A percentile compares a stretch with the other conserved stretches of the same genome.
phyloP scores from a whole-genome alignment of 2,329 filamentous ascomycete species.

The Sclerotinia sclerotiorum region DNA sequence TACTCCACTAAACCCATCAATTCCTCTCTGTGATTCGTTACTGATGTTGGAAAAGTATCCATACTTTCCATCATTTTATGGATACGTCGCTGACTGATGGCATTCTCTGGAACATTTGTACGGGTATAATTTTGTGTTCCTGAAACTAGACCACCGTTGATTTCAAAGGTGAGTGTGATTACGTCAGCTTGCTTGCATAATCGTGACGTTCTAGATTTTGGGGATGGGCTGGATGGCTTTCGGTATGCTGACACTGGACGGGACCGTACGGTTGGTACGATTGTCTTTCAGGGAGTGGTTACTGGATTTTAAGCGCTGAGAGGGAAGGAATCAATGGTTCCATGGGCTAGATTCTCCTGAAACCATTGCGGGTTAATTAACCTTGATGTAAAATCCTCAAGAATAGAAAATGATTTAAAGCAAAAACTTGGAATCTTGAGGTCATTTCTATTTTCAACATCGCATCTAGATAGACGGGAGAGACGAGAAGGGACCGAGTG shows the following conservation, averaged over 20 bases:
- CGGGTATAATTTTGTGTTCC: not conserved
- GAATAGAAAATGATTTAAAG: too few species aligned
- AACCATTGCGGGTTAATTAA: too few species aligned
- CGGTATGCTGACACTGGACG: not conserved
- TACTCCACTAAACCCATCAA: not conserved
- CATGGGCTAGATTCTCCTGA: too few species aligned
- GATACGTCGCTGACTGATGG: not conserved
- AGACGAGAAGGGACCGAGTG: too few species aligned
- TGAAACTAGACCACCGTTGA: slow-evolving; percentile 9
- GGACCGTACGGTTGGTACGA: not conserved
- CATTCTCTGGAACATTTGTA: not conserved
- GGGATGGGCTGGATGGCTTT: not conserved
- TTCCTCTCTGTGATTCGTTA: not conserved
- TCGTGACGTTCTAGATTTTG: slow-evolving; percentile 8
- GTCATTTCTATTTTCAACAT: too few species aligned
- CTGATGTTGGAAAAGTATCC: not conserved
- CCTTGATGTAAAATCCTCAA: too few species aligned
- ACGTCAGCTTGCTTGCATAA: slow-evolving; percentile 17
- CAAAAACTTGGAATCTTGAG: too few species aligned
- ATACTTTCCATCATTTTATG: not conserved
- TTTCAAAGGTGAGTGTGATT: slow-evolving; percentile 10
- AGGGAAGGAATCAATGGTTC: too few species aligned
- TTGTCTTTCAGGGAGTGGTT: not conserved
- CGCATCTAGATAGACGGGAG: not conserved
- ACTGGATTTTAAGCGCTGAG: not conserved